Conservation (phyloP, 139 green algal species). For the Marvania coccoides region DNA sequence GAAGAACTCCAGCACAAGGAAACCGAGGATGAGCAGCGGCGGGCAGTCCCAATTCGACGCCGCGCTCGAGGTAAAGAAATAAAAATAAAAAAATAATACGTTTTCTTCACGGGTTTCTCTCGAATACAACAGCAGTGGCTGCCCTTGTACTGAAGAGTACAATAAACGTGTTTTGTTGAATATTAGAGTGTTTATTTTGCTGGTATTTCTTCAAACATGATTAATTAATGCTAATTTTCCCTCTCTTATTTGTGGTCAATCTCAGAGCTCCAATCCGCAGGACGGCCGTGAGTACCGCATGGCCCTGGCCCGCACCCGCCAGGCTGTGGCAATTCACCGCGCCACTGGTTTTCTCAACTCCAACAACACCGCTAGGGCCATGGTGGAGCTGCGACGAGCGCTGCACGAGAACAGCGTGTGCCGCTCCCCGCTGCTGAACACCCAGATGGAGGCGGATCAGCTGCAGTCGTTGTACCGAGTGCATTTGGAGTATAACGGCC, state of each 20-base stretch:
- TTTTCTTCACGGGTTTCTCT: too few relatives aligned
- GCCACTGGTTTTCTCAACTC: conserved; percentile 55
- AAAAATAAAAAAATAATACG: too few relatives aligned
- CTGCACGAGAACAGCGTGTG: conserved; percentile 61
- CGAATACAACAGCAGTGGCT: too few relatives aligned
- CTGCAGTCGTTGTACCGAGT: conserved; percentile 54
- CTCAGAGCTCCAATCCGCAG: neutral
- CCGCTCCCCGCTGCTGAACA: conserved; percentile 49
- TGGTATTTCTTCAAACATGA: too few relatives aligned
- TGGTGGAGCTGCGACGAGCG: conserved; percentile 60
- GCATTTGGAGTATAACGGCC: conserved; percentile 49
- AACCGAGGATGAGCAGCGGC: too few relatives aligned
- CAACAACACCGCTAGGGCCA: conserved; percentile 41
- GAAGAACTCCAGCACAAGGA: neutral
- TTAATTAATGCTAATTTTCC: neutral
- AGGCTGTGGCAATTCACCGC: conserved; percentile 49
- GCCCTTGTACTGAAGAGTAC: too few relatives aligned
- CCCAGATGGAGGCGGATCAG: conserved; percentile 14
- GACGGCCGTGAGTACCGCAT: conserved; percentile 35
- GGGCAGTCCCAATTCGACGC: too few relatives aligned
- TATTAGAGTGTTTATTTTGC: too few relatives aligned
- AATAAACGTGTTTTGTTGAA: too few relatives aligned
- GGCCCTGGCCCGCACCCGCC: conserved; percentile 58
- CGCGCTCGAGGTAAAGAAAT: too few relatives aligned
- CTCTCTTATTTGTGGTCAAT: neutral